Evolutionary conservation across 306 rosid species (phyloP), one percentile per base, ranked within the genome.

Genomic region (Betula pendula): DNA sequence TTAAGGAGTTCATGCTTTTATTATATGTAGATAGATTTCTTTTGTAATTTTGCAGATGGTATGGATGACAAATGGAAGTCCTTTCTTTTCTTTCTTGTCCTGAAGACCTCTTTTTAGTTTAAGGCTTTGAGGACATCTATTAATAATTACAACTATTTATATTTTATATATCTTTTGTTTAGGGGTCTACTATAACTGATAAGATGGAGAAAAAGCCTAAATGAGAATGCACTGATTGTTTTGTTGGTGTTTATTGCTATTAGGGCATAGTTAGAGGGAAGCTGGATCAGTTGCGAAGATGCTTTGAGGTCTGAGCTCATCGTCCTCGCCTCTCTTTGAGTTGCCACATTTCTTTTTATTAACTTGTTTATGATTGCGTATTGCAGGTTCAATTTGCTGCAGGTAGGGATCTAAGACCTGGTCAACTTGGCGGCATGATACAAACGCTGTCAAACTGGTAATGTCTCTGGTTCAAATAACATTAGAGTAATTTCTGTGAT

Each of bases 261-360:
- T 82, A 90, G 97, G 99, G 99, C 55, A 95, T 95, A 73, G 90
- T 95, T 12, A 87, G 97, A 83, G 99, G 99, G 83, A 95, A 92
- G 86, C 80, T 95, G 79, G 97, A 95, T 82, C 97, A 95, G 81
- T 77, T 95, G 86, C 92, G 88, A 19, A 91, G 96, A 82, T 95
- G 97, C 86, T 92, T 95, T 84, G 99, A 95, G 97, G 99, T 92
- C 73, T 52, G 83, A 22, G 59, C 47, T 51, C 65, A 8, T 82
- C 56, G 44, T 48, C 74, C 69, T 78, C 22, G 10, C 15, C 71
- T 68, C 48, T 63, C 49, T 72, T 71, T 17, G 65, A 50, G 56
- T 79, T 59, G 5, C 12, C 35, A 2, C 70, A 44, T 67, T 50
- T 45, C 33, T 12, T 79, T 59, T 75, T 16, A 60, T 40, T 60